A percentile compares a stretch with the other conserved stretches of the same genome.
These are phyloP conservation scores for Gossypium schwendimanii DNA, from an alignment of 441 rosid genomes.

Conservation along the genomic window DNA sequence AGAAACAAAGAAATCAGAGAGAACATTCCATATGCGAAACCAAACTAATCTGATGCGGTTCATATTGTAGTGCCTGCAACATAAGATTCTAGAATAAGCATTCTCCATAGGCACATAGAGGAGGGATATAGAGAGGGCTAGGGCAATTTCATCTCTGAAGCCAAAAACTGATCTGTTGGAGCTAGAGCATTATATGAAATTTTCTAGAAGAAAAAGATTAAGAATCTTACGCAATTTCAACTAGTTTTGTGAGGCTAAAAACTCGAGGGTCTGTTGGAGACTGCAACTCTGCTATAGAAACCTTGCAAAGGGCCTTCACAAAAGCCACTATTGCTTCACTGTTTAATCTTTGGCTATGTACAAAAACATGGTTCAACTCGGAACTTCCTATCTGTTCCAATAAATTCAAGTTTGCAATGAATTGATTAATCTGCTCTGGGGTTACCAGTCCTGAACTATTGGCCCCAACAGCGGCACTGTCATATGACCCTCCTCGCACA, in stretches of 20 bases:
- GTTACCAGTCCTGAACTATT: slow-evolving; percentile 61
- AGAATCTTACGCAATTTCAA: slow-evolving; percentile 88
- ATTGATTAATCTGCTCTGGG: slow-evolving; percentile 68
- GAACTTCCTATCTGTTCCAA: slow-evolving; percentile 93
- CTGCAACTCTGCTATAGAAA: slow-evolving; percentile 89
- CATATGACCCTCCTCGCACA: slow-evolving; percentile 97
- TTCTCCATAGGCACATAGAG: not conserved
- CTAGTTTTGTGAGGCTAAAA: slow-evolving; percentile 94
- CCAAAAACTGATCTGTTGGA: not conserved
- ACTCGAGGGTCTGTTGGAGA: slow-evolving; percentile 98
- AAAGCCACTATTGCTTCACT: slow-evolving; percentile 96
- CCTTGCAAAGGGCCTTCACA: slow-evolving; percentile 93
- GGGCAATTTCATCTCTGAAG: not conserved
- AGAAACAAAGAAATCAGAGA: slow-evolving; percentile 92
- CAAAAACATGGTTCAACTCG: slow-evolving; percentile 93
- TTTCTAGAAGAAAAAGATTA: slow-evolving; percentile 4
- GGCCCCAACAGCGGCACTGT: slow-evolving; percentile 62
- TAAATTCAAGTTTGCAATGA: slow-evolving; percentile 86
- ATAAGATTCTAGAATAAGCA: slow-evolving; percentile 2
- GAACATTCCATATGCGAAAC: slow-evolving; percentile 95
- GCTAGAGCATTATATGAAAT: not conserved
- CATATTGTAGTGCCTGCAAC: slow-evolving; percentile 97
- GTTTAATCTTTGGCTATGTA: slow-evolving; percentile 89
- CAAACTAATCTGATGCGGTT: slow-evolving; percentile 97
- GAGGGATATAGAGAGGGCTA: not conserved